phyloP scores from a whole-genome alignment of 73 alveolate genomes.

The Paramecium pentaurelia region DNA sequence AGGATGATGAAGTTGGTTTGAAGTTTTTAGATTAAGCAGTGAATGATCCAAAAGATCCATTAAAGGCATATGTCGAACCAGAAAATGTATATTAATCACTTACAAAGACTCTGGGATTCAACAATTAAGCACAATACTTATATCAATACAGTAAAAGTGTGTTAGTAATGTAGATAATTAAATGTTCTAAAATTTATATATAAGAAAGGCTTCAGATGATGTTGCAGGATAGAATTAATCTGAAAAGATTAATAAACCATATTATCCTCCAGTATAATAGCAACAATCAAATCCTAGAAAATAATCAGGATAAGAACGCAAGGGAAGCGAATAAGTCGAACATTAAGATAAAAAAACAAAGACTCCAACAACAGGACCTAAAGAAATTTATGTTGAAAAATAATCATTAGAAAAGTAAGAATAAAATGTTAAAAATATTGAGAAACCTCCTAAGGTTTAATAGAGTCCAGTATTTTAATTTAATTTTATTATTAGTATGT shows the following conservation, averaged over 20 bases:
- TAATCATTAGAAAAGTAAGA: not conserved
- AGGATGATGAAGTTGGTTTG: conserved; percentile 43
- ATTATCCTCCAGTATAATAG: conserved; percentile 6
- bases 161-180: not conserved
- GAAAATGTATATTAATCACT: conserved; percentile 34
- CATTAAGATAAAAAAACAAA: not conserved
- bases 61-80: conserved; percentile 37
- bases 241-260: not conserved
- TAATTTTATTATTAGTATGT: not conserved
- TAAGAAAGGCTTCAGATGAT: conserved; percentile 45
- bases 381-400: not conserved
- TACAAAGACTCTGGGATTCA: not conserved
- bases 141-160: not conserved
- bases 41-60: conserved; percentile 32
- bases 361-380: not conserved
- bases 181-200: conserved; percentile 21
- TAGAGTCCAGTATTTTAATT: conserved; percentile 34
- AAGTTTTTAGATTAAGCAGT: conserved; percentile 31
- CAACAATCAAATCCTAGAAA: not conserved
- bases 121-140: not conserved
- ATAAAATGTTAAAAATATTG: not conserved
- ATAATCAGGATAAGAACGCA: not conserved
- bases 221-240: not conserved
- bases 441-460: not conserved
- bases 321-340: not conserved